Conservation (phyloP, 306 rosid genomes). For the Ziziphus jujuba region DNA sequence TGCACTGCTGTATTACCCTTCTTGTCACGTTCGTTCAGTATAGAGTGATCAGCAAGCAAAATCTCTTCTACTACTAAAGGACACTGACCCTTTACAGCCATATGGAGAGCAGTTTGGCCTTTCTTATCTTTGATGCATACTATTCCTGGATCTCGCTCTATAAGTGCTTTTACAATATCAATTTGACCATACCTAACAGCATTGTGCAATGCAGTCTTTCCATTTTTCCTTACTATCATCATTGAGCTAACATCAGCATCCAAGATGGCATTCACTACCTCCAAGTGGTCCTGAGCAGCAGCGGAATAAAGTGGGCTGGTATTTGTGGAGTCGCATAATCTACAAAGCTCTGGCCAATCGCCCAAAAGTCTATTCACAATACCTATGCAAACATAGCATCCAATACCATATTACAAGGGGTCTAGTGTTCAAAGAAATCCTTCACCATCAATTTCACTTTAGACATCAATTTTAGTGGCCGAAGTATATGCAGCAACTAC, state of each 20-base stretch:
- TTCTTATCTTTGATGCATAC: constrained; percentile 84
- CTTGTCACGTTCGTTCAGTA: constrained; percentile 85
- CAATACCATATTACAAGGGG: constrained; percentile 5
- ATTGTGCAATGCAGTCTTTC: constrained; percentile 84
- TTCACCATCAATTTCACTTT: not conserved
- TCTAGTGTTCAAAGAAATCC: not conserved
- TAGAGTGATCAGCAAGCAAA: constrained; percentile 50
- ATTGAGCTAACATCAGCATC: constrained; percentile 61
- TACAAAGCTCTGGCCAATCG: constrained; percentile 78
- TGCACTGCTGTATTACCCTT: constrained; percentile 92
- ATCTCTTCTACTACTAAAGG: constrained; percentile 69
- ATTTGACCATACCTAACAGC: constrained; percentile 74
- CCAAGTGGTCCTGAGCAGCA: constrained; percentile 74
- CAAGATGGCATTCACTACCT: constrained; percentile 79
- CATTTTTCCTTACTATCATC: constrained; percentile 81
- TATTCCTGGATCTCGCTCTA: constrained; percentile 64
- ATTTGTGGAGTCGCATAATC: constrained; percentile 64
- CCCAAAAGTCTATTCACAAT: constrained; percentile 68
- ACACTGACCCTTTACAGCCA: constrained; percentile 92
- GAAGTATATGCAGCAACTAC: not conserved
- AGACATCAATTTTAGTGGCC: not conserved
- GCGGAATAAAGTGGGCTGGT: constrained; percentile 92
- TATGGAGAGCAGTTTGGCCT: constrained; percentile 93
- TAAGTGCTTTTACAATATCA: constrained; percentile 57
- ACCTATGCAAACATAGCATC: constrained; percentile 45